These are phyloP conservation scores for bread wheat (Triticum aestivum) DNA, from an alignment of 176 grass and related monocot species.

Conservation along the genomic window DNA sequence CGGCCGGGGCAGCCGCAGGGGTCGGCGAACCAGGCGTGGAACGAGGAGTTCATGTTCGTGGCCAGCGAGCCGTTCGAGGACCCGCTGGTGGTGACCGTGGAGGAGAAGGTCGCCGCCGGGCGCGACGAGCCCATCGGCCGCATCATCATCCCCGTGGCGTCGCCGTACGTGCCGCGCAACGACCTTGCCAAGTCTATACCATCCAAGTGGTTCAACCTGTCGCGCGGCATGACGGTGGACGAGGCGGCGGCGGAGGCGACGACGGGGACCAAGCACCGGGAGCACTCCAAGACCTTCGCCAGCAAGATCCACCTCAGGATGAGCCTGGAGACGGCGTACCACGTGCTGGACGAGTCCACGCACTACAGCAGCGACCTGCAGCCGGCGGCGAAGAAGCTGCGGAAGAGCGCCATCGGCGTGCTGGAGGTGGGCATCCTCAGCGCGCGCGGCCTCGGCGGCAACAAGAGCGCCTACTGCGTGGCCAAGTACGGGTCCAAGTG, in stretches of 20 bases:
- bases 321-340: conserved; percentile 79
- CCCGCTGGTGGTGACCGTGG: conserved; percentile 66
- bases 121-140: conserved; percentile 50
- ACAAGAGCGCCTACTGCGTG: conserved; percentile 54
- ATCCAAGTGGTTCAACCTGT: conserved; percentile 67
- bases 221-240: conserved; percentile 31
- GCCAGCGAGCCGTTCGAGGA: conserved; percentile 75
- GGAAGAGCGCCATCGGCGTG: conserved; percentile 59
- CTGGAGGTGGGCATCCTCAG: conserved; percentile 79
- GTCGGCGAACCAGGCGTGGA: conserved; percentile 54
- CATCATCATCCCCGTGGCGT: conserved; percentile 35
- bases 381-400: conserved; percentile 56
- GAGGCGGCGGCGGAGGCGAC: conserved; percentile 31
- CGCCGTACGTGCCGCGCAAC: conserved; percentile 30
- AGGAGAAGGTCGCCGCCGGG: conserved; percentile 49
- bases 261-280: not conserved
- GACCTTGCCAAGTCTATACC: conserved; percentile 49
- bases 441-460: conserved; percentile 42
- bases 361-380: conserved; percentile 82
- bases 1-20: conserved; percentile 17
- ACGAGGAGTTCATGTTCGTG: conserved; percentile 88
- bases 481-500: conserved; percentile 86
- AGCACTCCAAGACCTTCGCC: conserved; percentile 39
- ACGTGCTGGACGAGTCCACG: conserved; percentile 81
- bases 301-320: conserved; percentile 73